Conservation (phyloP, 2,329 filamentous ascomycete species). For the Alternaria arborescens region DNA sequence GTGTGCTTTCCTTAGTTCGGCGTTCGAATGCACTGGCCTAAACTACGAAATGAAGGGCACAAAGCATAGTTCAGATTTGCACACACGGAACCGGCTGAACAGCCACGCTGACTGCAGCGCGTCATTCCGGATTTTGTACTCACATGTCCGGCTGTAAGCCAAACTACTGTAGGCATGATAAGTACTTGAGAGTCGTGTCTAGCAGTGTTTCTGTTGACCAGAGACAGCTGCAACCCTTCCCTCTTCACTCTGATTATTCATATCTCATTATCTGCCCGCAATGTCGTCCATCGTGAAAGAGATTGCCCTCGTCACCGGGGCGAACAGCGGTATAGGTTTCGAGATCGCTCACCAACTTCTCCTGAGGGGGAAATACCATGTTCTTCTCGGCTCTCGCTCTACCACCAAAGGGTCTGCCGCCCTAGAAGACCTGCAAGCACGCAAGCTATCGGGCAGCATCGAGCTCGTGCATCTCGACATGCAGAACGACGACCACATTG, state of each 20-base stretch:
- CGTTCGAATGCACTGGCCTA: background rate
- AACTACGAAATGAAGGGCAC: background rate
- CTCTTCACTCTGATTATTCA: background rate
- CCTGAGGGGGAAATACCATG: conserved; percentile 45
- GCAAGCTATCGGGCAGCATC: conserved; percentile 39
- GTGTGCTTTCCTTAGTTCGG: background rate
- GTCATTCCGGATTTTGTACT: conserved; percentile 8
- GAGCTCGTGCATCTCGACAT: conserved; percentile 56
- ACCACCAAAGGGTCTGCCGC: conserved; percentile 36
- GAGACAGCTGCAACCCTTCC: background rate
- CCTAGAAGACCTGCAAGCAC: conserved; percentile 37
- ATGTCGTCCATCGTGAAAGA: conserved; percentile 34
- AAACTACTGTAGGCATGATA: background rate
- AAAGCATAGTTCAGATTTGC: background rate
- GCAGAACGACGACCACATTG: conserved; percentile 54
- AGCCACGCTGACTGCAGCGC: background rate
- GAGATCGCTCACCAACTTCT: conserved; percentile 55
- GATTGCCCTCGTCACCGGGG: conserved; percentile 51
- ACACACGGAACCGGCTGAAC: background rate
- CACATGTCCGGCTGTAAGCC: background rate
- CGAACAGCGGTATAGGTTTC: conserved; percentile 61
- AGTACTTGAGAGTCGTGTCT: background rate
- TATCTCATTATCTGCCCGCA: background rate
- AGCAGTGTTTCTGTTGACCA: too few species aligned
- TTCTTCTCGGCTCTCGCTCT: conserved; percentile 36